phyloP scores from a whole-genome alignment of 2,329 filamentous ascomycete genomes.

The Colletotrichum liriopes region DNA sequence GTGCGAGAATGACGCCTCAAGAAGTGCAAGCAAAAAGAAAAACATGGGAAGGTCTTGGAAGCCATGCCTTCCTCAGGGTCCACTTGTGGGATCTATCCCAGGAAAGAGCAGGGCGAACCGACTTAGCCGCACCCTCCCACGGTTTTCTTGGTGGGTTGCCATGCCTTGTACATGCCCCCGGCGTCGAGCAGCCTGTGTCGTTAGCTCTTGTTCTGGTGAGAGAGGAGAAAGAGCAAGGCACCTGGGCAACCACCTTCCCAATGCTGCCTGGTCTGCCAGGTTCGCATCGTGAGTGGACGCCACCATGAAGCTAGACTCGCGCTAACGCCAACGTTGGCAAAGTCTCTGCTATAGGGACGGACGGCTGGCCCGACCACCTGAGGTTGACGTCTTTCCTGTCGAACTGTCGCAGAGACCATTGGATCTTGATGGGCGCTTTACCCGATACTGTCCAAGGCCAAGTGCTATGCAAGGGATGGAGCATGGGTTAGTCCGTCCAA shows the following conservation, averaged over 20 bases:
- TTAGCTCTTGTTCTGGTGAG: slow-evolving; percentile 3
- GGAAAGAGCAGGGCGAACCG: not conserved
- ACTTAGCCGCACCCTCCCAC: slow-evolving; percentile 16
- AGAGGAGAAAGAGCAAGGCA: slow-evolving; percentile 7
- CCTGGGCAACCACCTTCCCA: slow-evolving; percentile 4
- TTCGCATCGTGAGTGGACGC: slow-evolving; percentile 35
- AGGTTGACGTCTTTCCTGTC: not conserved
- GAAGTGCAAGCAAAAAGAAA: slow-evolving; percentile 1
- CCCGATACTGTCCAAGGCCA: not conserved
- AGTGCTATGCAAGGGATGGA: slow-evolving; percentile 13
- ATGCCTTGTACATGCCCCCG: slow-evolving; percentile 17
- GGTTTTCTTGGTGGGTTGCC: slow-evolving; percentile 8
- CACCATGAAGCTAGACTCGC: slow-evolving; percentile 12
- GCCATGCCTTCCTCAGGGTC: slow-evolving; percentile 6
- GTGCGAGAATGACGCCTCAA: slow-evolving; percentile 20
- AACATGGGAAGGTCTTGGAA: slow-evolving; percentile 20
- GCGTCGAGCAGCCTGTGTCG: not conserved
- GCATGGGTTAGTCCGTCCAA: not conserved
- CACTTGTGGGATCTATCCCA: not conserved
- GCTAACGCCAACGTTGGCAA: slow-evolving; percentile 30
- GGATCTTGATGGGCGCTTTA: not conserved
- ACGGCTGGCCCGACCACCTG: not conserved
- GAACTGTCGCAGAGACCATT: not conserved
- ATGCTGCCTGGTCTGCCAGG: not conserved
- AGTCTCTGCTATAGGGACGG: slow-evolving; percentile 3